These are phyloP conservation scores for Eragrostis tef DNA, from an alignment of 202 grass and related monocot species.

Conservation along the genomic window DNA sequence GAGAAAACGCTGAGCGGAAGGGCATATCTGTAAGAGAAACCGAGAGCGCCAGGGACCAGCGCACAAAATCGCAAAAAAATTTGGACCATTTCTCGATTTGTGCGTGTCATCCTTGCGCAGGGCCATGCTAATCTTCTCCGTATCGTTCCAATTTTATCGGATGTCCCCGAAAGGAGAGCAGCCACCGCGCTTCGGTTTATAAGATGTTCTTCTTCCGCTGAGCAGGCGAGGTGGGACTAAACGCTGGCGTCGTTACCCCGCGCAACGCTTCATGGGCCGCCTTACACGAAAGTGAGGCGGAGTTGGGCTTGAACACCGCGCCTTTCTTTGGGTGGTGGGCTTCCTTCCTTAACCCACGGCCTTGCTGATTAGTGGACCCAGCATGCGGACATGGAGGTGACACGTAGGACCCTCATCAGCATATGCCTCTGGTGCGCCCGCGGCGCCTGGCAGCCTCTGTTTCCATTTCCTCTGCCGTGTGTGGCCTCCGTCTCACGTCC, in stretches of 20 bases:
- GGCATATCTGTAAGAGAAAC: neutral
- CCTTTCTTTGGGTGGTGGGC: neutral
- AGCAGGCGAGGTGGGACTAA: neutral
- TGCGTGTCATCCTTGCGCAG: constrained; percentile 5
- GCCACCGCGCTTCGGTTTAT: neutral
- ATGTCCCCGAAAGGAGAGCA: neutral
- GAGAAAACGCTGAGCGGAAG: neutral
- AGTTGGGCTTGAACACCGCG: neutral
- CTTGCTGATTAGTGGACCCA: neutral
- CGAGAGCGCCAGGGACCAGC: neutral
- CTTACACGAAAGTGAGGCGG: neutral
- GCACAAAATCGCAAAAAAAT: neutral
- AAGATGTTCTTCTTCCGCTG: neutral
- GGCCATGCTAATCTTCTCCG: constrained; percentile 4
- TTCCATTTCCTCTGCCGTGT: neutral
- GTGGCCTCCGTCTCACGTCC: neutral
- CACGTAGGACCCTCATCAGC: neutral
- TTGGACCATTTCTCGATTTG: constrained; percentile 9
- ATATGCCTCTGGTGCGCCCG: neutral
- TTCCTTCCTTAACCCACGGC: neutral
- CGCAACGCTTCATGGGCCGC: neutral
- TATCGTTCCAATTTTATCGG: constrained; percentile 4
- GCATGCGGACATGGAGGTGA: neutral
- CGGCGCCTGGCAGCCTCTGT: neutral
- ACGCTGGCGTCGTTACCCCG: neutral